Evolutionary conservation across 2,329 filamentous ascomycete species (phyloP).

Genomic region (Zymoseptoria pseudotritici): DNA sequence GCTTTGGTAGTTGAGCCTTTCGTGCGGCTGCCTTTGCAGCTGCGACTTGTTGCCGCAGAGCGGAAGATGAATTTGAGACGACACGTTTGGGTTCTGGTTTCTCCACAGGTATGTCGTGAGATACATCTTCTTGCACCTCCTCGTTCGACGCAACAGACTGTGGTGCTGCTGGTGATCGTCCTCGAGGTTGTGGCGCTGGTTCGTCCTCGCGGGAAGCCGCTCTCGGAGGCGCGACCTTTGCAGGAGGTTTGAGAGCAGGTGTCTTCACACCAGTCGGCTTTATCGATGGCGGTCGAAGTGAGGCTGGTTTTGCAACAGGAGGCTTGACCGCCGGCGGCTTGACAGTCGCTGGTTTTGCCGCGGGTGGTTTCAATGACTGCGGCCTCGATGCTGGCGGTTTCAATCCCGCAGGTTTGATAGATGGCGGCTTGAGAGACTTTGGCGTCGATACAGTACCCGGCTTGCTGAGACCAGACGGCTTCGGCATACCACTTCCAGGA

Average conservation of each 20-base stretch:
- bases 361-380: background rate
- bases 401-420: background rate
- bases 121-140: background rate
- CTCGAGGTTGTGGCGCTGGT: background rate
- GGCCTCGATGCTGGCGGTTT: background rate
- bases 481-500: background rate
- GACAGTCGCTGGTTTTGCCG: background rate
- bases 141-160: background rate
- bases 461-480: background rate
- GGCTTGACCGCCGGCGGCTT: background rate
- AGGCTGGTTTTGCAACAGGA: background rate
- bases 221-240: background rate
- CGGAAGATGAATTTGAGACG: conserved; percentile 55
- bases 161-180: background rate
- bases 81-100: conserved; percentile 12
- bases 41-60: conserved; percentile 83
- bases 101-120: background rate
- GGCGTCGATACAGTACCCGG: background rate
- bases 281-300: background rate
- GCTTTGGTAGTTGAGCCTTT: conserved; percentile 15
- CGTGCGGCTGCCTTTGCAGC: conserved; percentile 73
- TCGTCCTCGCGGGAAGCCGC: background rate
- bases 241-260: conserved; percentile 9
- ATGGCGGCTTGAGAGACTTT: background rate
- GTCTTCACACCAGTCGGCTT: background rate